Evolutionary conservation across 257 asterid genomes (phyloP).

Genomic region (Echites panduratus): DNA sequence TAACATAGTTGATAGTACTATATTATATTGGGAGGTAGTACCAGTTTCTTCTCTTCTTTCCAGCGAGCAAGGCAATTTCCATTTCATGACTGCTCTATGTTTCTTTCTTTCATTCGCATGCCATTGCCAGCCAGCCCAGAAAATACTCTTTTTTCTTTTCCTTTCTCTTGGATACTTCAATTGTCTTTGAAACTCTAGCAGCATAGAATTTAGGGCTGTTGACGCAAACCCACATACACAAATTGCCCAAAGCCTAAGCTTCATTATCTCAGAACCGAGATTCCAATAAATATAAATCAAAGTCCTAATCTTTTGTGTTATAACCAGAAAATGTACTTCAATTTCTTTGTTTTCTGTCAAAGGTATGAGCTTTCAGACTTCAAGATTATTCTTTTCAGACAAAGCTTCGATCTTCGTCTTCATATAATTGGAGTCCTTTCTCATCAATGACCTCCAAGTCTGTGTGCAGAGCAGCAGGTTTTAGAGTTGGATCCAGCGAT

Average conservation of each 20-base stretch:
- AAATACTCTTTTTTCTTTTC: background rate
- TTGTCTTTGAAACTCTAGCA: conserved; percentile 25
- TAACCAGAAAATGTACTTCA: conserved; percentile 27
- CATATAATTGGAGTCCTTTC: conserved; percentile 17
- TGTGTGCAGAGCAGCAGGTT: conserved; percentile 19
- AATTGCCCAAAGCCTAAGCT: conserved; percentile 21
- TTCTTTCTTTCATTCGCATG: conserved; percentile 21
- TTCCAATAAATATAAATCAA: background rate
- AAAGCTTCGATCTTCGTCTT: conserved; percentile 17
- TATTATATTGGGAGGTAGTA: conserved; percentile 5
- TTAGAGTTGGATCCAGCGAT: conserved; percentile 50
- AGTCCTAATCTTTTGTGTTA: conserved; percentile 17
- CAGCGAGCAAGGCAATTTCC: conserved; percentile 55
- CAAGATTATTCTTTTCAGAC: conserved; percentile 23
- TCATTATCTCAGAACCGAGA: conserved; percentile 13
- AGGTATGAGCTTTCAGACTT: conserved; percentile 9
- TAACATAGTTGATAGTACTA: background rate
- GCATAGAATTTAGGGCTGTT: conserved; percentile 29
- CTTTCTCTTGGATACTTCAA: conserved; percentile 24
- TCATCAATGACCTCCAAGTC: conserved; percentile 16
- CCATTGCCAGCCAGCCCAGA: conserved; percentile 19
- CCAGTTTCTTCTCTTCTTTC: conserved; percentile 30
- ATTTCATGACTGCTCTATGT: conserved; percentile 18
- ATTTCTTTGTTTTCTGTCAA: conserved; percentile 22
- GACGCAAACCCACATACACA: conserved; percentile 25